A percentile compares a stretch with the other conserved stretches of the same genome.
These are phyloP conservation scores for Schoenoplectus tabernaemontani DNA, from an alignment of 202 grass and related monocot genomes.

Conservation along the genomic window DNA sequence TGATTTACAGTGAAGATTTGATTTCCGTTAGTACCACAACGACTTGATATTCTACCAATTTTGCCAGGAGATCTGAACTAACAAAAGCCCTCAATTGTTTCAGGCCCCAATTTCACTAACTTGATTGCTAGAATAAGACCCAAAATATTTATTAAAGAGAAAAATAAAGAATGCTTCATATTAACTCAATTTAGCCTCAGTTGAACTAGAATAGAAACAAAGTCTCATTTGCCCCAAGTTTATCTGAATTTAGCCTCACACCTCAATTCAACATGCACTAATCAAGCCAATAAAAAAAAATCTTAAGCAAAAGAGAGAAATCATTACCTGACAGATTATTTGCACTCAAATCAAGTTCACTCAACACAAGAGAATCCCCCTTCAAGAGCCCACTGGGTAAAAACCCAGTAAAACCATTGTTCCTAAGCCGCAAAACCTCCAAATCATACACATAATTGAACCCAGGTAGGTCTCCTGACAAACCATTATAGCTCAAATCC, in stretches of 20 bases:
- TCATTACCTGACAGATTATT: conserved; percentile 85
- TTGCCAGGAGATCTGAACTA: background rate
- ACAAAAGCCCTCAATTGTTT: background rate
- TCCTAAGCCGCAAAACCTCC: conserved; percentile 72
- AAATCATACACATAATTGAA: conserved; percentile 99
- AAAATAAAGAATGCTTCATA: background rate
- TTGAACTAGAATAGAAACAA: no score
- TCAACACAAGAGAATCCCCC: conserved; percentile 87
- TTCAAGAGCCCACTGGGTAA: conserved; percentile 93
- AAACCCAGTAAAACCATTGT: conserved; percentile 82
- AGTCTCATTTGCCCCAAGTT: background rate
- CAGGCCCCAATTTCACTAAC: background rate
- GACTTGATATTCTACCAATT: background rate
- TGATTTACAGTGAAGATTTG: no score
- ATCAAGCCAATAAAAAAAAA: background rate
- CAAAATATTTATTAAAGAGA: background rate
- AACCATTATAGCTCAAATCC: conserved; percentile 81
- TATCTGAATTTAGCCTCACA: background rate
- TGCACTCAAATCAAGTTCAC: conserved; percentile 78
- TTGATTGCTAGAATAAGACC: background rate
- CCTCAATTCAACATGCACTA: background rate
- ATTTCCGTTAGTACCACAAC: no score
- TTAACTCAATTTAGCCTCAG: background rate
- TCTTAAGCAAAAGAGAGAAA: background rate
- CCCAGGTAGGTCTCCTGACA: conserved; percentile 82